Evolutionary conservation across 1,284 basidiomycete genomes (phyloP).

Genomic region (Bondarzewia mesenterica): DNA sequence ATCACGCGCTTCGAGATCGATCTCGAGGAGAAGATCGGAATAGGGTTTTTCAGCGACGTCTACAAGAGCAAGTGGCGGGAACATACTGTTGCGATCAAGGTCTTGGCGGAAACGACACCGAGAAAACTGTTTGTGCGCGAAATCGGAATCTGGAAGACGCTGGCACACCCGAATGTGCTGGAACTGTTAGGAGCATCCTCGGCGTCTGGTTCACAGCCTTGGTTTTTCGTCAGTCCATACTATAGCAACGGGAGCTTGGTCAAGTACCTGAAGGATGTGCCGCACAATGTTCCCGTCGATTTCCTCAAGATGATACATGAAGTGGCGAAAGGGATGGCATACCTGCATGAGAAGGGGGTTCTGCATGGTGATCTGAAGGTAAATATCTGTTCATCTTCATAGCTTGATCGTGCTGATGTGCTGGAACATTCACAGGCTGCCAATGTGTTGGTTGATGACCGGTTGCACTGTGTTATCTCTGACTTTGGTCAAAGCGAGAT

Average conservation of each 20-base stretch:
- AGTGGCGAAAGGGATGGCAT: constrained; percentile 71
- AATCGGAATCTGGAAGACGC: constrained; percentile 29
- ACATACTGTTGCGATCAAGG: constrained; percentile 47
- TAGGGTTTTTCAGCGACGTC: constrained; percentile 65
- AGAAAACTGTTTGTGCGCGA: constrained; percentile 28
- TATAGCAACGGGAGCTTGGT: constrained; percentile 35
- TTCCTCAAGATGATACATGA: constrained; percentile 56
- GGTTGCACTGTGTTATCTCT: constrained; percentile 57
- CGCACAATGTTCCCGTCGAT: constrained; percentile 29
- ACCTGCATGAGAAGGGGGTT: constrained; percentile 56
- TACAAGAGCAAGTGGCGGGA: constrained; percentile 58
- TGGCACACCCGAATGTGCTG: constrained; percentile 32
- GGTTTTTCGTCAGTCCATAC: constrained; percentile 41
- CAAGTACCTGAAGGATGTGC: constrained; percentile 35
- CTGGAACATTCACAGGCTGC: constrained; percentile 39
- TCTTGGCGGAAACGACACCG: constrained; percentile 30
- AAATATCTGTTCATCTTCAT: constrained; percentile 5
- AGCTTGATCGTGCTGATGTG: background rate
- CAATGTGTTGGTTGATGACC: constrained; percentile 68
- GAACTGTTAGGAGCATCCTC: constrained; percentile 35
- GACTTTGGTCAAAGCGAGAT: constrained; percentile 78
- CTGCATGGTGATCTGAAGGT: constrained; percentile 73
- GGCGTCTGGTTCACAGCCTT: constrained; percentile 32
- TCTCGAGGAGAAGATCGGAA: constrained; percentile 52
- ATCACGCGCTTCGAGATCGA: constrained; percentile 67